A percentile compares a stretch with the other conserved stretches of the same genome.
Evolutionary conservation across 371 early-diverging fungal genomes (phyloP).

Genomic region (Mucor mucedo): DNA sequence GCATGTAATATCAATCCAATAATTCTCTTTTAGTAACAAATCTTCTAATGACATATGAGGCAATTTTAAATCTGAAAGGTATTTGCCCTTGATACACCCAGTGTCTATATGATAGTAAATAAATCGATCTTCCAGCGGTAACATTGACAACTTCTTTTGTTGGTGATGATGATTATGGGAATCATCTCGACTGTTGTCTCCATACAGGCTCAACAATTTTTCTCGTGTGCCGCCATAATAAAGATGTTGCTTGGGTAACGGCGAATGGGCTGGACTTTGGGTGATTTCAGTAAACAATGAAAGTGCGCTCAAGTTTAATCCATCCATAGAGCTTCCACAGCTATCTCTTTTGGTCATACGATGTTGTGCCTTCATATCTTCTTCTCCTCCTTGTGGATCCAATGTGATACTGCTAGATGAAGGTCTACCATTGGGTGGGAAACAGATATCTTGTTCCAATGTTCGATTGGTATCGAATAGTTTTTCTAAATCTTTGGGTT

Average conservation of each 20-base stretch:
- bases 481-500: slow-evolving; percentile 26
- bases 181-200: slow-evolving; percentile 26
- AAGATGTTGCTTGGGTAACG: slow-evolving; percentile 1
- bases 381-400: not conserved
- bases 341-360: not conserved
- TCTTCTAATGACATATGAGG: slow-evolving; percentile 37
- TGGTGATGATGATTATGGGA: not conserved
- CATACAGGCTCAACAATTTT: slow-evolving; percentile 38
- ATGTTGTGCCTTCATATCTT: not conserved
- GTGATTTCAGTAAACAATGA: slow-evolving; percentile 1
- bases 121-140: slow-evolving; percentile 19
- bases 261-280: slow-evolving; percentile 2
- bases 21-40: slow-evolving; percentile 64
- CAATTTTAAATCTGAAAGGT: slow-evolving; percentile 28
- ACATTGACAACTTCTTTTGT: not conserved
- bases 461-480: slow-evolving; percentile 27
- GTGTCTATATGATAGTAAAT: slow-evolving; percentile 50
- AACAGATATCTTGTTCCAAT: slow-evolving; percentile 29
- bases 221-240: not conserved
- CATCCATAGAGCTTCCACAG: not conserved
- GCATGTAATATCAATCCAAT: slow-evolving; percentile 89
- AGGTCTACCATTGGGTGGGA: slow-evolving; percentile 18
- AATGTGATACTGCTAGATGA: slow-evolving; percentile 10
- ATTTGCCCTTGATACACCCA: slow-evolving; percentile 29
- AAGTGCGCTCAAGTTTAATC: slow-evolving; percentile 4